Percentiles rank a stretch among this genome's conserved stretches.
phyloP scores from a whole-genome alignment of 2,329 filamentous ascomycete genomes.

The Chaetomium globosum region DNA sequence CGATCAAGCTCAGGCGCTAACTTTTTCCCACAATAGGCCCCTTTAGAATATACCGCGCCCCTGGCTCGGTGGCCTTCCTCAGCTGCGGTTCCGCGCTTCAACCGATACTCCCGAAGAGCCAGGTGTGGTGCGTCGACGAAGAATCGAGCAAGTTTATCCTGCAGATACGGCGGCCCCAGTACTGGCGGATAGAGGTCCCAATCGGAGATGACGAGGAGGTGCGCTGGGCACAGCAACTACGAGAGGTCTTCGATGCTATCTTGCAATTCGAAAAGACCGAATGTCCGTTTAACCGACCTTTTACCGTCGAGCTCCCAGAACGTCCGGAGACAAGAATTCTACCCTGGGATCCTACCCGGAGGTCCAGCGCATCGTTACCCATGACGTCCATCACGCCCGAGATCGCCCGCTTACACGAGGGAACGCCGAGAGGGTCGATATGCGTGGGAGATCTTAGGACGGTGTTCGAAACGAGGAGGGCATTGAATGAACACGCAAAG shows the following conservation, averaged over 20 bases:
- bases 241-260: conserved; percentile 69
- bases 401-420: conserved; percentile 28
- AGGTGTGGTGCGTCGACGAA: conserved; percentile 91
- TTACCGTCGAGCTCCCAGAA: conserved; percentile 73
- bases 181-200: conserved; percentile 88
- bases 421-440: conserved; percentile 27
- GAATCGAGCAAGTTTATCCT: conserved; percentile 80
- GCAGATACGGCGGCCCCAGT: conserved; percentile 78
- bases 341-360: conserved; percentile 60
- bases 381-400: conserved; percentile 37
- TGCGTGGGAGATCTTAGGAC: conserved; percentile 26
- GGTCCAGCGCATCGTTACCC: conserved; percentile 37
- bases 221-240: conserved; percentile 66
- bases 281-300: conserved; percentile 80
- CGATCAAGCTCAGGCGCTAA: conserved; percentile 22
- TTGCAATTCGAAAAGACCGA: conserved; percentile 85
- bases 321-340: conserved; percentile 66
- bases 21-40: conserved; percentile 54
- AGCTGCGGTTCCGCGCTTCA: conserved; percentile 82
- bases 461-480: neutral
- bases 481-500: conserved; percentile 18
- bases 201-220: conserved; percentile 65
- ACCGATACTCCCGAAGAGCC: conserved; percentile 84
- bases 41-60: conserved; percentile 82
- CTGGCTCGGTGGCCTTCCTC: conserved; percentile 83